Conservation (phyloP, 2,329 filamentous ascomycete genomes). For the Curvularia sp. region DNA sequence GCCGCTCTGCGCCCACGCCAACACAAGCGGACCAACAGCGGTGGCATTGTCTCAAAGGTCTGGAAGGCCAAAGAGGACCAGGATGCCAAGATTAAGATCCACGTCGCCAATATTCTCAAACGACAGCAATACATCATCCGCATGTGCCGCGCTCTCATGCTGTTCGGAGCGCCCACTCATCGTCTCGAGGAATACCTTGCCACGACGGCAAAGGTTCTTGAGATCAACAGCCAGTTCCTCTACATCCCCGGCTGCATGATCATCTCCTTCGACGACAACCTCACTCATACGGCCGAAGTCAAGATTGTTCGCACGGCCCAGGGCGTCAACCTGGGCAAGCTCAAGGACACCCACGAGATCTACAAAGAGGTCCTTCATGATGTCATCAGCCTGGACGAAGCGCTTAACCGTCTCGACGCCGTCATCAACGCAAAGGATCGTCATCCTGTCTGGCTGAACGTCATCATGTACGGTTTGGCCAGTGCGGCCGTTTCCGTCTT, state of each 20-base stretch:
- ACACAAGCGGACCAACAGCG: slow-evolving; percentile 35
- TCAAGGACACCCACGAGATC: slow-evolving; percentile 75
- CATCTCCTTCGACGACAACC: slow-evolving; percentile 77
- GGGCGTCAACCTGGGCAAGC: slow-evolving; percentile 74
- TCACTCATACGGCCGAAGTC: slow-evolving; percentile 74
- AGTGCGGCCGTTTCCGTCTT: slow-evolving; percentile 79
- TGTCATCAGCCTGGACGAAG: slow-evolving; percentile 72
- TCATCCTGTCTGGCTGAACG: slow-evolving; percentile 56
- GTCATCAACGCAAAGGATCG: slow-evolving; percentile 66
- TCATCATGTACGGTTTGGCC: slow-evolving; percentile 76
- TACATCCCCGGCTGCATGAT: slow-evolving; percentile 94
- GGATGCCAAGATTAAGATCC: slow-evolving; percentile 63
- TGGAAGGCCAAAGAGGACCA: slow-evolving; percentile 51
- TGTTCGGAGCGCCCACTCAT: slow-evolving; percentile 88
- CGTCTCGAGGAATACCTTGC: slow-evolving; percentile 88
- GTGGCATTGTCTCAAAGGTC: slow-evolving; percentile 35
- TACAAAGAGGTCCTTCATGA: slow-evolving; percentile 83
- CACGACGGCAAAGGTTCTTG: slow-evolving; percentile 82
- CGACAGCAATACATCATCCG: slow-evolving; percentile 85
- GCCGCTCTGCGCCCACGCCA: slow-evolving; percentile 19
- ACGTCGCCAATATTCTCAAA: slow-evolving; percentile 72
- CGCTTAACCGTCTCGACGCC: slow-evolving; percentile 66
- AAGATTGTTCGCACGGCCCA: slow-evolving; percentile 74
- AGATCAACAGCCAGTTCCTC: slow-evolving; percentile 85
- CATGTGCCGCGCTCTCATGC: slow-evolving; percentile 84